phyloP scores from a whole-genome alignment of 1,139 yeast species.

The Nakaseomyces sp. region DNA sequence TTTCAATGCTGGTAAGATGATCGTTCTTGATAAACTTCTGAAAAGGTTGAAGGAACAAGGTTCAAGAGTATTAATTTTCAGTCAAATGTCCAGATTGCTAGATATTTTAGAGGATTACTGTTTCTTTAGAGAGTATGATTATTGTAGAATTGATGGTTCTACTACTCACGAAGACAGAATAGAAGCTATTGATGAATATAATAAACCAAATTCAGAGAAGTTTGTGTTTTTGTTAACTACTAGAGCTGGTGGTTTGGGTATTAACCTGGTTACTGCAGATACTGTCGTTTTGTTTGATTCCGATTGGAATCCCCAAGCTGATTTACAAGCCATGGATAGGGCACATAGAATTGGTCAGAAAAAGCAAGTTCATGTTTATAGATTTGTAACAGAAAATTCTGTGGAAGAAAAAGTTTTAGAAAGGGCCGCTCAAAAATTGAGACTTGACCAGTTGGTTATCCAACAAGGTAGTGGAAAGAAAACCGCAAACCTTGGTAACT shows the following conservation, averaged over 20 bases:
- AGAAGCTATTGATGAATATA: conserved; percentile 67
- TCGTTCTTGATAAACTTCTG: conserved; percentile 58
- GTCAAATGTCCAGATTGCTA: conserved; percentile 75
- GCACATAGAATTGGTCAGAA: conserved; percentile 84
- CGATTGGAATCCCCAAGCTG: conserved; percentile 87
- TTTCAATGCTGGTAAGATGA: conserved; percentile 63
- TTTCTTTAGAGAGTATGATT: conserved; percentile 54
- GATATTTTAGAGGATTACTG: conserved; percentile 77
- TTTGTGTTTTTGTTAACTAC: conserved; percentile 67
- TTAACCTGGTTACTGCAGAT: conserved; percentile 69
- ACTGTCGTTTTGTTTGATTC: conserved; percentile 66
- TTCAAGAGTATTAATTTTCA: conserved; percentile 65
- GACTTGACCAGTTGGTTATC: conserved; percentile 72
- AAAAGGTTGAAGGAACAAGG: conserved; percentile 58
- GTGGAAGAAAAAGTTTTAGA: conserved; percentile 75
- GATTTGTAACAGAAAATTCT: conserved; percentile 72
- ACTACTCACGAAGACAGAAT: conserved; percentile 73
- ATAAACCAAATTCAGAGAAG: conserved; percentile 58
- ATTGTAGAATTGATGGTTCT: conserved; percentile 75
- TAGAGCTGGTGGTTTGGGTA: conserved; percentile 84
- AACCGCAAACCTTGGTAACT: conserved; percentile 36
- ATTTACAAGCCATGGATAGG: conserved; percentile 81
- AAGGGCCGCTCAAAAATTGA: conserved; percentile 68
- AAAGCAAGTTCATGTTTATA: conserved; percentile 67
- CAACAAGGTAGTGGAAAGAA: conserved; percentile 52